Evolutionary conservation across 1,284 basidiomycete species (phyloP).

Genomic region (Melampsora larici-populina): DNA sequence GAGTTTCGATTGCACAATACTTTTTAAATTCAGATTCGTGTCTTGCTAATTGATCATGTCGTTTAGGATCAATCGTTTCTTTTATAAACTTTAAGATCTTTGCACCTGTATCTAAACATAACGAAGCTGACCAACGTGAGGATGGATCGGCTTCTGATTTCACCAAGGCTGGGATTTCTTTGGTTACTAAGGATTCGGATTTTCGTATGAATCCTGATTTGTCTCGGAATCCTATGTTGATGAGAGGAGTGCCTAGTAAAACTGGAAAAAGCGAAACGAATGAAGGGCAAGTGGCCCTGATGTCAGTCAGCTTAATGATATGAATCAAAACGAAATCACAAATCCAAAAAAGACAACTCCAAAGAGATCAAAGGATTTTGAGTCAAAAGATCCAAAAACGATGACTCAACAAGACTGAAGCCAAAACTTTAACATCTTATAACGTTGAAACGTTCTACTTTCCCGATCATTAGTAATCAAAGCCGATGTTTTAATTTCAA

Average conservation of each 20-base stretch:
- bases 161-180: conserved; percentile 13
- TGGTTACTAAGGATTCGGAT: neutral
- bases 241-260: conserved; percentile 18
- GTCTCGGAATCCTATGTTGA: conserved; percentile 28
- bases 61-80: neutral
- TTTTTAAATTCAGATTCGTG: neutral
- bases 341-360: no score
- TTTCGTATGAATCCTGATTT: conserved; percentile 1
- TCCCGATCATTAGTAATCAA: conserved; percentile 11
- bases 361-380: no score
- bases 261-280: neutral
- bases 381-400: no score
- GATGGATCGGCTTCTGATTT: neutral
- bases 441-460: neutral
- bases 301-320: neutral
- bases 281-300: neutral
- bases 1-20: neutral
- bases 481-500: conserved; percentile 30
- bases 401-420: conserved; percentile 37
- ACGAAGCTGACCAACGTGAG: conserved; percentile 8
- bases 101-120: neutral
- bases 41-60: neutral
- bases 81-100: conserved; percentile 8
- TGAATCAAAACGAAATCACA: neutral
- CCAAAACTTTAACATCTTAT: conserved; percentile 40